These are phyloP conservation scores for Ganoderma meredithae DNA, from an alignment of 1,284 basidiomycete species.

Conservation along the genomic window DNA sequence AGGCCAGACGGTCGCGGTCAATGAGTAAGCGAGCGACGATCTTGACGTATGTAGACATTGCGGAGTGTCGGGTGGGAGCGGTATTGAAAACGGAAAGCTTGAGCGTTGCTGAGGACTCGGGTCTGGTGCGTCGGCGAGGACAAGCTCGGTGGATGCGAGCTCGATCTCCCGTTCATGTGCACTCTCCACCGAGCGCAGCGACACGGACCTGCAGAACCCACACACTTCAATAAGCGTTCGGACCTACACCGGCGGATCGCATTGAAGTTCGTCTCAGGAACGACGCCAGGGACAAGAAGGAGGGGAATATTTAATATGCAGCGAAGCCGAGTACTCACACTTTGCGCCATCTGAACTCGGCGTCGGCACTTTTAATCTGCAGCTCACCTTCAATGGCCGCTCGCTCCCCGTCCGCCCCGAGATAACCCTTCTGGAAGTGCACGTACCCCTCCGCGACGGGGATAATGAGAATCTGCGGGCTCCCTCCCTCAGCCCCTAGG, in stretches of 20 bases:
- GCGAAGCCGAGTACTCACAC: constrained; percentile 58
- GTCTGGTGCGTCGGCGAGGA: constrained; percentile 53
- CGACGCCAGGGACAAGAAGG: not conserved
- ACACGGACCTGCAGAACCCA: constrained; percentile 58
- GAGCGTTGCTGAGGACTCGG: constrained; percentile 54
- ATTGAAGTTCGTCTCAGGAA: not conserved
- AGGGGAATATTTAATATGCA: not conserved
- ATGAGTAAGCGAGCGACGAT: constrained; percentile 70
- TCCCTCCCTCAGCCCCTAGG: not conserved
- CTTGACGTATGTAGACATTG: constrained; percentile 77
- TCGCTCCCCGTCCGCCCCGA: constrained; percentile 79
- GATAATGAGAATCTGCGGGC: constrained; percentile 67
- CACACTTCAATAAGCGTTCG: constrained; percentile 3
- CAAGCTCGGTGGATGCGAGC: constrained; percentile 60
- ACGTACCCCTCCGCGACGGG: constrained; percentile 65
- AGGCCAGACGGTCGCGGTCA: constrained; percentile 71
- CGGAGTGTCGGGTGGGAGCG: constrained; percentile 74
- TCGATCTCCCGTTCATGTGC: constrained; percentile 69
- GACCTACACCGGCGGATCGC: not conserved
- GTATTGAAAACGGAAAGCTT: constrained; percentile 78
- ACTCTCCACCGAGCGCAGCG: constrained; percentile 70
- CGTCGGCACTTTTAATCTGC: constrained; percentile 73
- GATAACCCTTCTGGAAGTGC: constrained; percentile 81
- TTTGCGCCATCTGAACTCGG: constrained; percentile 62
- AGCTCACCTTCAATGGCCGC: constrained; percentile 85